Percentiles rank a stretch among this genome's conserved stretches.
These are phyloP conservation scores for Chrysanthemum seticuspe DNA, from an alignment of 129 eudicot genomes.

Conservation along the genomic window DNA sequence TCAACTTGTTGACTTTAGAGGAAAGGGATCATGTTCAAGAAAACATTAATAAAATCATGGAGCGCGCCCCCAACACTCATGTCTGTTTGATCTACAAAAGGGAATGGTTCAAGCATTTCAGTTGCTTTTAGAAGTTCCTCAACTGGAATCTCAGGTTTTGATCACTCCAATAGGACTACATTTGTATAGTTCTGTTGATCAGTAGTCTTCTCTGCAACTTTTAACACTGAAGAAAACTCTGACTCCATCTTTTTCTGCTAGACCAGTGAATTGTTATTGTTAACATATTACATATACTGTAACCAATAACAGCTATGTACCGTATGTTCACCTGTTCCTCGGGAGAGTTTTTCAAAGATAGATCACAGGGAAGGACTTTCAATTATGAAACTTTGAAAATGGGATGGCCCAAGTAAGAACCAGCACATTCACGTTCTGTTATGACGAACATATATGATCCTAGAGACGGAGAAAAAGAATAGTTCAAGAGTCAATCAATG, in stretches of 20 bases:
- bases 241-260: slow-evolving; percentile 89
- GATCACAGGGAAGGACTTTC: slow-evolving; percentile 82
- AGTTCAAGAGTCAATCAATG: slow-evolving; percentile 13
- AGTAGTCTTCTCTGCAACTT: slow-evolving; percentile 72
- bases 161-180: no score
- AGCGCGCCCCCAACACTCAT: no score
- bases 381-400: slow-evolving; percentile 77
- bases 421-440: slow-evolving; percentile 76
- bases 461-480: slow-evolving; percentile 24
- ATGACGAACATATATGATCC: slow-evolving; percentile 82
- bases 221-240: slow-evolving; percentile 68
- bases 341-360: slow-evolving; percentile 68
- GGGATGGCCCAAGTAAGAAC: slow-evolving; percentile 89
- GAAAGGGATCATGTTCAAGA: no score
- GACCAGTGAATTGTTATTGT: slow-evolving; percentile 1
- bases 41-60: no score
- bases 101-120: no score
- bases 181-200: no score
- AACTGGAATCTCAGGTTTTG: no score
- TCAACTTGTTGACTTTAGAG: no score
- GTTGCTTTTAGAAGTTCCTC: no score
- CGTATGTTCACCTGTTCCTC: slow-evolving; percentile 62
- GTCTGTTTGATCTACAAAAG: no score
- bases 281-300: slow-evolving; percentile 10
- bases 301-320: not conserved